These are phyloP conservation scores for Thielaviopsis populi DNA, from an alignment of 2,329 filamentous ascomycete genomes.

Conservation along the genomic window DNA sequence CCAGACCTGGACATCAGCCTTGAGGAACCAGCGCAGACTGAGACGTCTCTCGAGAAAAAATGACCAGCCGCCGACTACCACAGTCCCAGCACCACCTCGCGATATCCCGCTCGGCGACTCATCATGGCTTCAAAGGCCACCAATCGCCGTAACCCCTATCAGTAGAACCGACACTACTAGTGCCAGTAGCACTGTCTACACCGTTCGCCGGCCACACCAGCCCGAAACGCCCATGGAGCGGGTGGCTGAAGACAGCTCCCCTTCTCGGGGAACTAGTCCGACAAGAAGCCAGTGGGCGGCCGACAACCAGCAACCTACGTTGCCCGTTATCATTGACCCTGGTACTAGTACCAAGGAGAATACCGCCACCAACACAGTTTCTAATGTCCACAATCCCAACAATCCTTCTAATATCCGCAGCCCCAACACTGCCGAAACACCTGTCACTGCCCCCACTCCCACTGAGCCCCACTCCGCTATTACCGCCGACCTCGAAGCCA, in stretches of 20 bases:
- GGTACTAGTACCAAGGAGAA: not conserved
- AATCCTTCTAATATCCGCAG: not conserved
- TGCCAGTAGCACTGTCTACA: constrained; percentile 49
- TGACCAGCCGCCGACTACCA: constrained; percentile 20
- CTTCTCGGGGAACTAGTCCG: constrained; percentile 7
- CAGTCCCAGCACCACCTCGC: constrained; percentile 20
- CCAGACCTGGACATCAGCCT: constrained; percentile 1
- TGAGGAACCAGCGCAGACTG: constrained; percentile 6
- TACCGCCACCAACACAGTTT: not conserved
- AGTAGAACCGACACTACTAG: constrained; percentile 49
- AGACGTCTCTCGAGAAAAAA: not conserved
- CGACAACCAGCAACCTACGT: not conserved
- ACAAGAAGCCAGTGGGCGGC: constrained; percentile 17
- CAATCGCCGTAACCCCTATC: constrained; percentile 39
- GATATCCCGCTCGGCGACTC: constrained; percentile 32
- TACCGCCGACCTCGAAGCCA: constrained; percentile 15
- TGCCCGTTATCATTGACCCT: not conserved
- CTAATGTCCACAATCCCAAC: not conserved
- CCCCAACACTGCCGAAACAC: not conserved
- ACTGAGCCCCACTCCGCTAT: not conserved
- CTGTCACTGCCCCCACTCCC: not conserved
- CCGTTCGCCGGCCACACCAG: constrained; percentile 44
- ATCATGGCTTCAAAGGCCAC: constrained; percentile 41
- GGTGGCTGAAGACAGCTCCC: constrained; percentile 9
- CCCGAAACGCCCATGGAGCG: constrained; percentile 29